Evolutionary conservation across 441 rosid species (phyloP).

Genomic region (Corymbia calophylla): DNA sequence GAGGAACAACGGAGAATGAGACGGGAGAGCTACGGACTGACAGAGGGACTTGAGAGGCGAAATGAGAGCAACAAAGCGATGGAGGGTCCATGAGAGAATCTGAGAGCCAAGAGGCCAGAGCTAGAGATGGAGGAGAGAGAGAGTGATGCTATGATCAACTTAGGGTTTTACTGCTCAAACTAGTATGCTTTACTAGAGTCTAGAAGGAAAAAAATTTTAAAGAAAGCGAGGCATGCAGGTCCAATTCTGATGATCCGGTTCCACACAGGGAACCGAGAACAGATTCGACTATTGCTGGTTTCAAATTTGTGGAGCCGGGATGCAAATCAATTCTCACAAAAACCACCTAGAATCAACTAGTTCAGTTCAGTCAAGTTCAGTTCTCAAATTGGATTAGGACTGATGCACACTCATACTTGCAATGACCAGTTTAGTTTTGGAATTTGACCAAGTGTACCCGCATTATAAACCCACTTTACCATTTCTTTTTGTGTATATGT

Average conservation of each 20-base stretch:
- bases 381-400: not conserved
- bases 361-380: not conserved
- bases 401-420: not conserved
- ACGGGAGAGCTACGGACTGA: not conserved
- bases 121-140: not conserved
- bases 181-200: not conserved
- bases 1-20: not conserved
- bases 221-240: not conserved
- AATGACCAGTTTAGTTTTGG: not conserved
- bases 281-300: accelerated
- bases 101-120: not conserved
- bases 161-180: not conserved
- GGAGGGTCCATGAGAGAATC: not conserved
- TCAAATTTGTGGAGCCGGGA: not conserved
- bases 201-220: not conserved
- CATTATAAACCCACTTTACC: not conserved
- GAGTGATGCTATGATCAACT: not conserved
- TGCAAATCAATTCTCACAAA: accelerated
- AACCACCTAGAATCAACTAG: not conserved
- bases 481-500: not conserved
- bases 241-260: not conserved
- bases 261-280: not conserved
- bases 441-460: not conserved
- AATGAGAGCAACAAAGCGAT: not conserved
- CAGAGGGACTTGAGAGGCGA: not conserved